Evolutionary conservation across 2,329 filamentous ascomycete species (phyloP).

Genomic region (Fusarium equiseti): DNA sequence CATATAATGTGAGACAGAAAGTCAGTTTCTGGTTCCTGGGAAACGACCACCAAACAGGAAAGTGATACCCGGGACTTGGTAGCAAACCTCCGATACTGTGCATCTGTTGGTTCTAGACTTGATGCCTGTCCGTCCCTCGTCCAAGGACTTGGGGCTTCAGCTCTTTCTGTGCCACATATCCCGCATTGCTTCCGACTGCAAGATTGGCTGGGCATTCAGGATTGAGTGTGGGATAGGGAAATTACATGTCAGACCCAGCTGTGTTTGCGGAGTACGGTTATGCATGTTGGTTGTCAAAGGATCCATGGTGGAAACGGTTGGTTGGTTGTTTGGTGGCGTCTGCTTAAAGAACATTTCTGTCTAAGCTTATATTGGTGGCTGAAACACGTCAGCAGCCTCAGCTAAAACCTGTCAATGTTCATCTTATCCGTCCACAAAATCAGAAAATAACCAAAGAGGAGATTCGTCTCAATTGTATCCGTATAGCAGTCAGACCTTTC

Average conservation of each 20-base stretch:
- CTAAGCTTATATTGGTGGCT: conserved; percentile 14
- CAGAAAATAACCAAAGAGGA: too few species aligned
- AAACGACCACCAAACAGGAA: conserved; percentile 6
- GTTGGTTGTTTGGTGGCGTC: background rate
- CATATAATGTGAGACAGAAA: background rate
- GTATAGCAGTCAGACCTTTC: background rate
- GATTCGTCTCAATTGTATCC: too few species aligned
- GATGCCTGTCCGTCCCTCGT: conserved; percentile 7
- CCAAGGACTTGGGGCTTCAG: conserved; percentile 14
- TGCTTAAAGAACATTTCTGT: conserved; percentile 2
- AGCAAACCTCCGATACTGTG: background rate
- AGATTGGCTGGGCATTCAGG: background rate
- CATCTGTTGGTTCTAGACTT: conserved; percentile 9
- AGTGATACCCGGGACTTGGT: conserved; percentile 10
- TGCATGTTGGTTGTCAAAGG: conserved; percentile 3
- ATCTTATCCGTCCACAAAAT: too few species aligned
- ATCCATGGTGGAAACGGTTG: conserved; percentile 12
- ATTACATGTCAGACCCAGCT: background rate
- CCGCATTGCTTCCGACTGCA: background rate
- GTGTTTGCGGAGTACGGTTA: background rate
- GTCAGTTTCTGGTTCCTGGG: conserved; percentile 23
- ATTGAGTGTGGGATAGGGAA: background rate
- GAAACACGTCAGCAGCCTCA: conserved; percentile 14
- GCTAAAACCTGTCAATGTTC: background rate
- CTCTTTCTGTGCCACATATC: conserved; percentile 16